Base-by-base conservation (phyloP, 306 rosid genomes). In the Citrullus mucosospermus region DNA sequence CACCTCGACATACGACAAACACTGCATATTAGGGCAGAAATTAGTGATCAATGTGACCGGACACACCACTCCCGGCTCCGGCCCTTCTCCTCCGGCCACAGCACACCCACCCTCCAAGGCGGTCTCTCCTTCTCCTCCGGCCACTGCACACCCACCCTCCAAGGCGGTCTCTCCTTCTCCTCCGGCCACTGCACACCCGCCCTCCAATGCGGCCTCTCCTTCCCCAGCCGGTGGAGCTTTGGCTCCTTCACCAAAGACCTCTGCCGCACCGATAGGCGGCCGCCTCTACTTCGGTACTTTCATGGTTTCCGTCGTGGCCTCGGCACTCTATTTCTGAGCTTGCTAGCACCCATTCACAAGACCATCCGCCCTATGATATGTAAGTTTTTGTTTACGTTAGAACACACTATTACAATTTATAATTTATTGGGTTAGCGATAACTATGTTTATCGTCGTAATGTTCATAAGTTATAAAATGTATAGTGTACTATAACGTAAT, bases 1-100 rank as follows among this genome's bases (percentile, higher is more conserved):
- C 85, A 87, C 89, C 9, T 84, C 91, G 53, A 89, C 88, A 2
- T 84, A 89, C 62, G 13, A 9, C 0, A 44, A 56, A 32, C 88
- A 83, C 86, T 89, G 93, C 59, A 50, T 22, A 51, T 59, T 77
- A 60, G 91, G 91, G 1, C 91, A 89, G 78, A 89, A 87, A 77
- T 83, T 89, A 44, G 82, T 82, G 53, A 82, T 89, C 59, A 84
- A 89, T 55, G 91, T 89, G 73, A 89, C 88, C 16, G 44, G 57
- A 44, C 36, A 41, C 6, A 54, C 79, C 78, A 10, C 41, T 59
- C 41, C 85, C 48, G 60, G 69, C 22, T 39, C 82, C 38, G 20
- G 5, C 77, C 17, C 63, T 78, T 54, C 59, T 56, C 76, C 80
- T 77, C 38, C 80, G 12, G 69, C 69, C 48, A 3, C 79, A 63